Conservation (phyloP, 2,329 filamentous ascomycete species). For the Cordyceps fumosorosea region DNA sequence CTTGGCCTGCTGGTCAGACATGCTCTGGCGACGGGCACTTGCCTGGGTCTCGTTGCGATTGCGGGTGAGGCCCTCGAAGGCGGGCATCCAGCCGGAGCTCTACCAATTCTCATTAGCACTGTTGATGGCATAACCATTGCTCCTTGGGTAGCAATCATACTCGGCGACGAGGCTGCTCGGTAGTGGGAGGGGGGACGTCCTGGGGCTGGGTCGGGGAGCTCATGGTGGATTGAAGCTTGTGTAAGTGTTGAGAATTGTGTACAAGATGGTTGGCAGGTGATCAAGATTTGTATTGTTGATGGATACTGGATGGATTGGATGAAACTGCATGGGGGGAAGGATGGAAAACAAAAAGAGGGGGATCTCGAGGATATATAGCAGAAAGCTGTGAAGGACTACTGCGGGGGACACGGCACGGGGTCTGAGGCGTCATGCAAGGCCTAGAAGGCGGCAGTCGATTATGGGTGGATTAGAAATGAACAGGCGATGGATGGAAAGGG, state of each 20-base stretch:
- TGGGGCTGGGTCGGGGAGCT: neutral
- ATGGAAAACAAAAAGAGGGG: neutral
- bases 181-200: neutral
- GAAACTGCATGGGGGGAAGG: neutral
- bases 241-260: neutral
- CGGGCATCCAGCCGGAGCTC: constrained; percentile 40
- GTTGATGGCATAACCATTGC: too few species aligned
- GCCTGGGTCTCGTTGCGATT: constrained; percentile 42
- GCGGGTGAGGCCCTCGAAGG: constrained; percentile 45
- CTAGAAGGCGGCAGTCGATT: neutral
- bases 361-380: neutral
- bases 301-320: neutral
- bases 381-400: neutral
- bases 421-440: constrained; percentile 2
- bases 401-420: neutral
- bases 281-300: neutral
- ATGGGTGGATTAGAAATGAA: neutral
- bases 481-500: neutral
- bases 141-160: neutral
- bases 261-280: neutral
- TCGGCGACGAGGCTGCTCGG: neutral
- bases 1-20: constrained; percentile 45
- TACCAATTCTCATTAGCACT: constrained; percentile 16
- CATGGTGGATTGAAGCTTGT: neutral
- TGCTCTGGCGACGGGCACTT: constrained; percentile 44